Evolutionary conservation across 202 grass and related monocot genomes (phyloP).

Genomic region (Setaria viridis): DNA sequence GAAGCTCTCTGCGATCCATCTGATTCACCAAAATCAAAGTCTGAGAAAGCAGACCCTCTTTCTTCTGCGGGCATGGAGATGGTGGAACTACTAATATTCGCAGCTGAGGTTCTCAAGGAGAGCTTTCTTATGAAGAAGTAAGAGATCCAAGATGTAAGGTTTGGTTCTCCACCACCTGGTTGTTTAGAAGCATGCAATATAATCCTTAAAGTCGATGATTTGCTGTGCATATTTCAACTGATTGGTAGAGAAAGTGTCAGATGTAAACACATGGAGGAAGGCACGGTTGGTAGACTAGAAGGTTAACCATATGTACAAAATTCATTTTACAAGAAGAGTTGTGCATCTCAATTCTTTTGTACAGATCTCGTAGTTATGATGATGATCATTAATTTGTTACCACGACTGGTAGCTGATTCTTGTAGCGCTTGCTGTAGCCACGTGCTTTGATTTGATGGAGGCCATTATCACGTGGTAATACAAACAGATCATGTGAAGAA

Average conservation of each 20-base stretch:
- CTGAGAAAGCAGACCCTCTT: constrained; percentile 60
- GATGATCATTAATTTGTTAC: not conserved
- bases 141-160: not conserved
- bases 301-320: not conserved
- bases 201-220: not conserved
- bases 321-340: not conserved
- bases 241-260: not conserved
- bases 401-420: not conserved
- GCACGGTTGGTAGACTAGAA: not conserved
- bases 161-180: not conserved
- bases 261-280: not conserved
- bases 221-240: constrained; percentile 30
- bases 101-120: constrained; percentile 65
- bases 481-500: not conserved
- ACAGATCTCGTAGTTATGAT: not conserved
- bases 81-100: constrained; percentile 85
- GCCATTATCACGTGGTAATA: not conserved
- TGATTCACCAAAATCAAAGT: constrained; percentile 55
- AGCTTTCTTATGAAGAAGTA: constrained; percentile 57
- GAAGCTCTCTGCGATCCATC: constrained; percentile 60
- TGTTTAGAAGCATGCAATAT: constrained; percentile 7
- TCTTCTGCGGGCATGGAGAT: constrained; percentile 74
- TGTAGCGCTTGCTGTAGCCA: not conserved
- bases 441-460: not conserved
- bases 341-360: not conserved